A percentile compares a stretch with the other conserved stretches of the same genome.
Conservation (phyloP, 2,329 filamentous ascomycete genomes). For the Fusarium luffae region DNA sequence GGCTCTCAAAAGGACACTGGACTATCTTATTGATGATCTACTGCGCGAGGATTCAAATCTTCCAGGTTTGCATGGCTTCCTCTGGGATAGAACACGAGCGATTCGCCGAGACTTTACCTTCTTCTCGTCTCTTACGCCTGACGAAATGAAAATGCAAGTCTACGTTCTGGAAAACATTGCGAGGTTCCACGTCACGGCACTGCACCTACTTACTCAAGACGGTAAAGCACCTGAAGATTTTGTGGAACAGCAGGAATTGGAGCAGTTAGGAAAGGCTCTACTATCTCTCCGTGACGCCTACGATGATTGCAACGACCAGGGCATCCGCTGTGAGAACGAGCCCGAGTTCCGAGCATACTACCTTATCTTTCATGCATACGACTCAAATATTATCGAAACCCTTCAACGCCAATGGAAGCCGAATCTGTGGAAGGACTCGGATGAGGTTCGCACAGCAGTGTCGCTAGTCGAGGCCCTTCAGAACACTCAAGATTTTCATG, state of each 20-base stretch:
- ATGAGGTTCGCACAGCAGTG: conserved; percentile 70
- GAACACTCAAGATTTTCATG: conserved; percentile 66
- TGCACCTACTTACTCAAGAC: conserved; percentile 70
- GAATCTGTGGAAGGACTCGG: conserved; percentile 64
- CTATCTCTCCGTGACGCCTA: conserved; percentile 74
- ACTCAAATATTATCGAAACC: conserved; percentile 64
- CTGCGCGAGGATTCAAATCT: conserved; percentile 66
- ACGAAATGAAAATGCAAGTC: conserved; percentile 68
- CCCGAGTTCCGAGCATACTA: conserved; percentile 75
- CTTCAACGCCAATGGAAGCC: conserved; percentile 68
- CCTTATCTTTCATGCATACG: conserved; percentile 69
- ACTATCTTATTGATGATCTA: conserved; percentile 72
- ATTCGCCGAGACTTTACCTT: conserved; percentile 76
- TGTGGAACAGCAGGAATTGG: conserved; percentile 73
- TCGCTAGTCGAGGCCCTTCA: conserved; percentile 70
- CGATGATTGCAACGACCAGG: conserved; percentile 70
- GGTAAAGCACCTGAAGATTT: conserved; percentile 69
- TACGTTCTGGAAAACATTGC: conserved; percentile 74
- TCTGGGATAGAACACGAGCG: conserved; percentile 75
- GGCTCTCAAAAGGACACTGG: conserved; percentile 67
- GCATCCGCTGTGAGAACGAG: conserved; percentile 69
- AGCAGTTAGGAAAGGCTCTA: conserved; percentile 73
- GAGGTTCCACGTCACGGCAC: conserved; percentile 72
- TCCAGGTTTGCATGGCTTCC: conserved; percentile 67
- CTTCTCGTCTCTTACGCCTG: conserved; percentile 67